Conservation (phyloP, 805 yeast species). For the Tetrapisispora fleetii region DNA sequence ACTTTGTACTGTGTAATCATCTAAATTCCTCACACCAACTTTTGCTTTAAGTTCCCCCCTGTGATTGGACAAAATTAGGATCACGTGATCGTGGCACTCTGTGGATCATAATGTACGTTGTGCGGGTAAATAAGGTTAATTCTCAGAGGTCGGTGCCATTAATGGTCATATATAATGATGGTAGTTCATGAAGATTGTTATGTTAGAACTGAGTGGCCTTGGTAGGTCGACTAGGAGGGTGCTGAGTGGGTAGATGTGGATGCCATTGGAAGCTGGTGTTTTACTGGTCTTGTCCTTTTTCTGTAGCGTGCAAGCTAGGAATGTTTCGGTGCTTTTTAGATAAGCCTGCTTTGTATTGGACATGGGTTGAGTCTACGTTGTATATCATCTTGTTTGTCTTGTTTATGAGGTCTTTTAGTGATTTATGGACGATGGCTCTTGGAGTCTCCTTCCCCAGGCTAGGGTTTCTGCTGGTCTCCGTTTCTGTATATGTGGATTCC, state of each 20-base stretch:
- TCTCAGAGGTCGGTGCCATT: no score
- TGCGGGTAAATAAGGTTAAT: background rate
- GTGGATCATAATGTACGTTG: background rate
- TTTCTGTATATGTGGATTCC: background rate
- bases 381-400: constrained; percentile 18
- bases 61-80: background rate
- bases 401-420: constrained; percentile 20
- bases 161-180: no score
- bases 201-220: no score
- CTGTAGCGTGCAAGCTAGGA: constrained; percentile 11
- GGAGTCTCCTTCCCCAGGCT: background rate
- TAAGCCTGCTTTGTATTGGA: constrained; percentile 19
- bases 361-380: constrained; percentile 18
- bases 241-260: background rate
- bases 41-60: background rate
- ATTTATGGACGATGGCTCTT: constrained; percentile 9
- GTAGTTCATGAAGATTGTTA: no score
- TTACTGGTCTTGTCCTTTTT: background rate
- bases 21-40: no score
- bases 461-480: no score
- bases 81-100: no score
- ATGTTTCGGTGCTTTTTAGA: constrained; percentile 10
- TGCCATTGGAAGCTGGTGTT: background rate
- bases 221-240: no score
- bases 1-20: no score